A percentile compares a stretch with the other conserved stretches of the same genome.
Evolutionary conservation across 768 basidiomycete species (phyloP).

Genomic region (Cyclocybe cylindracea): DNA sequence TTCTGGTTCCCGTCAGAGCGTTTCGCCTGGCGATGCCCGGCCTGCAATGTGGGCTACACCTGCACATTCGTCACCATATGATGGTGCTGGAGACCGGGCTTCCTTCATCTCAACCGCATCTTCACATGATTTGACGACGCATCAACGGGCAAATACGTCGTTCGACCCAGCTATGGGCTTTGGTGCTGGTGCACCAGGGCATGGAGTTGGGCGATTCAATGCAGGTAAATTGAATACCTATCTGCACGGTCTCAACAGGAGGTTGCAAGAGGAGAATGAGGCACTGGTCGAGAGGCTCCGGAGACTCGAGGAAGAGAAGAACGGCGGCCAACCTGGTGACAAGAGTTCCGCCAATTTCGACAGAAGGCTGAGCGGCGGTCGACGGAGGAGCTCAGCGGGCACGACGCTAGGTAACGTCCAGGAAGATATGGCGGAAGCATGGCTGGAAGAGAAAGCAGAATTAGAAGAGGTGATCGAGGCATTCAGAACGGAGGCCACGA

Average conservation of each 20-base stretch:
- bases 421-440: constrained; percentile 68
- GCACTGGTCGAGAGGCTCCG: constrained; percentile 54
- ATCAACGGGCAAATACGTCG: constrained; percentile 81
- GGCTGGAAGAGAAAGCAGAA: constrained; percentile 71
- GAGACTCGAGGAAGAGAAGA: constrained; percentile 53
- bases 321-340: constrained; percentile 17
- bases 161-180: constrained; percentile 85
- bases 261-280: constrained; percentile 86
- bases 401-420: constrained; percentile 58
- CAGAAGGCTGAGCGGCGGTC: constrained; percentile 38
- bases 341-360: constrained; percentile 19
- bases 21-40: constrained; percentile 16
- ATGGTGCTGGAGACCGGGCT: constrained; percentile 52
- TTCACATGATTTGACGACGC: constrained; percentile 84
- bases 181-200: constrained; percentile 58
- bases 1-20: constrained; percentile 3
- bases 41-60: constrained; percentile 34
- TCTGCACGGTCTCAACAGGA: constrained; percentile 80
- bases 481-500: constrained; percentile 49
- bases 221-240: constrained; percentile 85
- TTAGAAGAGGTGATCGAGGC: constrained; percentile 53
- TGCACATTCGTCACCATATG: constrained; percentile 41
- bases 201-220: constrained; percentile 79
- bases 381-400: constrained; percentile 55
- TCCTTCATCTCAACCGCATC: constrained; percentile 84